Evolutionary conservation across 805 yeast species (phyloP), one percentile per base, ranked within the genome.

Genomic region (Scheffersomyces amazonensis): DNA sequence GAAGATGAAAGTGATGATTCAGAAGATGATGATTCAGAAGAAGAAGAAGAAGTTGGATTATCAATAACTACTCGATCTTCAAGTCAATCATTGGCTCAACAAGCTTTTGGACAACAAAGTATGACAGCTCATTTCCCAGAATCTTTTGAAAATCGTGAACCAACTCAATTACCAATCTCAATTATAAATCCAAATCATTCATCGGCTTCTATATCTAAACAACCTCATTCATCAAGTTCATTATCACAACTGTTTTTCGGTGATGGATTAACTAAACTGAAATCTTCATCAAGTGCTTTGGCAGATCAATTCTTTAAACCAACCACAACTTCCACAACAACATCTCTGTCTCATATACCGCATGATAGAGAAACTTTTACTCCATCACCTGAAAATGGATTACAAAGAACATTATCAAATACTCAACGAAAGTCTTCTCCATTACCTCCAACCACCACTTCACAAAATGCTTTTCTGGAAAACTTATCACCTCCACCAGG

Each of bases 41-140:
- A 52, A 13, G 58, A 52, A 17, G 49, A 57, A 3, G 62, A 60
- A 10, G 65, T 52, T n/a, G 69, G 69, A 3, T 55, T 69, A 32
- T 62, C 69, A 3, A 68, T 69, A 23, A 60, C 58, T 4, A 60
- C 73, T 3, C 50, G 67, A 39, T 52, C 55, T 31, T 66, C 72
- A 10, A 65, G 71, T 51, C 73, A 67, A 43, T 60, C 70, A 21
- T 53, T 69, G 38, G 73, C 73, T 11, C 71, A 69, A 39, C 71
- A 56, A 58, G 63, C 64, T 20, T 65, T 66, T 49, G 31, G 39
- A 27, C 32, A 22, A 11, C 42, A 36, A 31, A 34, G 35, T 10
- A 42, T 47, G 50, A 44, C 54, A 9, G 43, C 41, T 18, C 60
- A 58, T 32, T 54, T 40, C 19, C 60, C 66, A 2, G 46, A 48